Conservation (phyloP, 371 early-diverging fungal genomes). For the Syncephalastrum monosporum region DNA sequence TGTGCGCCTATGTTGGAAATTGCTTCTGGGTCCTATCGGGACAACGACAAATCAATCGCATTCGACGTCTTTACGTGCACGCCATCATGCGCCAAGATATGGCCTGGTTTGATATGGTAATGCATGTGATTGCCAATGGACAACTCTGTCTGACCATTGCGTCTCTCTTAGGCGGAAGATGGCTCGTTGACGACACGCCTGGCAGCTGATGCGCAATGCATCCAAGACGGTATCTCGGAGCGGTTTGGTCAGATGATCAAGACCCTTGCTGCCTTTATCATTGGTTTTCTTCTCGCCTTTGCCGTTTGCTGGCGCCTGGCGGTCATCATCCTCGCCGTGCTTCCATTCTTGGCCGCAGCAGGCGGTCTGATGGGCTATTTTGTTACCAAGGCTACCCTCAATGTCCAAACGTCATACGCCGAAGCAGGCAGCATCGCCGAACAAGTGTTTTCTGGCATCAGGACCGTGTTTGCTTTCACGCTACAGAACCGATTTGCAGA, state of each 20-base stretch:
- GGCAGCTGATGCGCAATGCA: constrained; percentile 66
- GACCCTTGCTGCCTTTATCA: constrained; percentile 66
- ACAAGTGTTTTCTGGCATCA: constrained; percentile 72
- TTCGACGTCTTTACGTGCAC: constrained; percentile 62
- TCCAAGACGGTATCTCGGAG: constrained; percentile 83
- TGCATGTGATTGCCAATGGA: constrained; percentile 39
- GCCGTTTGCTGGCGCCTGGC: constrained; percentile 75
- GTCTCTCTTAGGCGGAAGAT: constrained; percentile 25
- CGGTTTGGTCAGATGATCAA: constrained; percentile 73
- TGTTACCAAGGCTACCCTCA: constrained; percentile 38
- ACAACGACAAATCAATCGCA: constrained; percentile 27
- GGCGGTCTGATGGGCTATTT: constrained; percentile 58
- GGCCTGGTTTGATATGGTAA: constrained; percentile 29
- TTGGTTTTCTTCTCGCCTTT: constrained; percentile 83
- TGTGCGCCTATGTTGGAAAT: constrained; percentile 17
- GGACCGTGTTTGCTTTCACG: constrained; percentile 77
- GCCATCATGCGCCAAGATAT: constrained; percentile 81
- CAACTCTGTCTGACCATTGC: no score
- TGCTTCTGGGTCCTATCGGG: constrained; percentile 22
- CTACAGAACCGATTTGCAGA: constrained; percentile 58
- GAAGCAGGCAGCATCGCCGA: constrained; percentile 68
- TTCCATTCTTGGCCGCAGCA: constrained; percentile 47
- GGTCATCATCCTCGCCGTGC: constrained; percentile 66
- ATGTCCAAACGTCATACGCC: constrained; percentile 55
- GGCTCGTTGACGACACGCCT: constrained; percentile 72